phyloP scores from a whole-genome alignment of 495 filamentous ascomycete genomes.

The Penicillium argentinense region DNA sequence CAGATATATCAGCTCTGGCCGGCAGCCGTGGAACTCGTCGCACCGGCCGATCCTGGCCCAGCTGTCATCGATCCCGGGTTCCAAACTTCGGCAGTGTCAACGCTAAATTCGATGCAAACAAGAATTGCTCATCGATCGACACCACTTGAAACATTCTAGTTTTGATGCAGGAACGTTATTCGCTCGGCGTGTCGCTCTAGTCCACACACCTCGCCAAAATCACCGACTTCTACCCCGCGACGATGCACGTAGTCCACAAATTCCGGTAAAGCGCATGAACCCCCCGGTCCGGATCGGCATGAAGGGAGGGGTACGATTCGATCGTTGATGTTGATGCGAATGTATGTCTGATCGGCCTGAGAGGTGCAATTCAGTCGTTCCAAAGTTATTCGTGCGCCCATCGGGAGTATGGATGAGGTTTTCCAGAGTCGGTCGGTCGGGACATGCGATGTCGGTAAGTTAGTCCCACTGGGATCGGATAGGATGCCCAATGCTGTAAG shows the following conservation, averaged over 20 bases:
- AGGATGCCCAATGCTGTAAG: constrained; percentile 55
- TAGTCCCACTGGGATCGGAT: constrained; percentile 32
- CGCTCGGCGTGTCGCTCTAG: constrained; percentile 24
- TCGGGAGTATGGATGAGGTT: constrained; percentile 56
- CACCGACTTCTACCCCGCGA: constrained; percentile 26
- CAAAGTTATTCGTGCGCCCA: constrained; percentile 58
- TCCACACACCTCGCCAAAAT: constrained; percentile 34
- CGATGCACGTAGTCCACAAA: constrained; percentile 45
- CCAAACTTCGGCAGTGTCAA: no score
- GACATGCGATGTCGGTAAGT: constrained; percentile 46
- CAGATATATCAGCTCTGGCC: neutral
- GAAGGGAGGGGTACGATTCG: constrained; percentile 52
- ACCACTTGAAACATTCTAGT: constrained; percentile 1
- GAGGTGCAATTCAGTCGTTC: constrained; percentile 50
- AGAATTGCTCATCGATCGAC: neutral
- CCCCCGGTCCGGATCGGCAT: constrained; percentile 52
- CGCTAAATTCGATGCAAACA: no score
- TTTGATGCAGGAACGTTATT: constrained; percentile 32
- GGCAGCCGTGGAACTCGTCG: no score
- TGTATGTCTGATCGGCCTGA: constrained; percentile 25
- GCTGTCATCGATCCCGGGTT: no score
- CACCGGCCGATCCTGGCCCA: neutral
- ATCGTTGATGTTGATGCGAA: constrained; percentile 62
- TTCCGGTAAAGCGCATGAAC: constrained; percentile 48
- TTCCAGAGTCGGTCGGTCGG: constrained; percentile 48